These are phyloP conservation scores for Venturiaceae sp. DNA, from an alignment of 2,329 filamentous ascomycete genomes.

Conservation along the genomic window DNA sequence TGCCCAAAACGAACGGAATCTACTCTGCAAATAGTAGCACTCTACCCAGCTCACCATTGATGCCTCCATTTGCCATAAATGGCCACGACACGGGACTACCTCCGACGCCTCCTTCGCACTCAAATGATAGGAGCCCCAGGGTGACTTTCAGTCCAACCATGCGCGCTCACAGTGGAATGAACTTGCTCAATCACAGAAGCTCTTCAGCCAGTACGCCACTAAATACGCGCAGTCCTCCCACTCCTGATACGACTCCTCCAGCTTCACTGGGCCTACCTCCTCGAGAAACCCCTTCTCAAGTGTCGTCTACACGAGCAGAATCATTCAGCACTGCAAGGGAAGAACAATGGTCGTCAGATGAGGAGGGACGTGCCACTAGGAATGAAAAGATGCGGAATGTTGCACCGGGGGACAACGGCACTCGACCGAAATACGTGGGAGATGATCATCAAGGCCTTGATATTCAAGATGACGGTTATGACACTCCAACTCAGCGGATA, in stretches of 20 bases:
- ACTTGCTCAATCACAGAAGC: neutral
- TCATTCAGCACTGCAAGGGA: constrained; percentile 37
- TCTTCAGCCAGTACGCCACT: neutral
- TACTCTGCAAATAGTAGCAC: neutral
- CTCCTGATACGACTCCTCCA: constrained; percentile 25
- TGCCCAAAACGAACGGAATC: neutral
- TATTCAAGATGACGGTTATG: neutral
- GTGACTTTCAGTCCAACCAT: neutral
- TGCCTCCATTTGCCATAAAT: neutral
- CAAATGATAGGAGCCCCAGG: neutral
- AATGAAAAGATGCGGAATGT: neutral
- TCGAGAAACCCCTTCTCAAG: neutral
- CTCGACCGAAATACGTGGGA: neutral
- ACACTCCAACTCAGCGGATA: neutral
- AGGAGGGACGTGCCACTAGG: constrained; percentile 5
- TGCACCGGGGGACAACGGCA: neutral
- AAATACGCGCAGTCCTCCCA: constrained; percentile 17
- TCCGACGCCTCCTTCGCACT: constrained; percentile 6
- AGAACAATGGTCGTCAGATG: constrained; percentile 25
- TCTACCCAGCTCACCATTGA: neutral
- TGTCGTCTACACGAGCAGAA: constrained; percentile 32
- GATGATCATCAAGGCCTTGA: neutral
- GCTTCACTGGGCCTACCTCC: neutral
- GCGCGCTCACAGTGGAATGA: neutral
- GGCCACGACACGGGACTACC: neutral